Percentiles rank a stretch among this genome's conserved stretches.
phyloP scores from a whole-genome alignment of 169 alveolate genomes.

The Cystoisospora suis region DNA sequence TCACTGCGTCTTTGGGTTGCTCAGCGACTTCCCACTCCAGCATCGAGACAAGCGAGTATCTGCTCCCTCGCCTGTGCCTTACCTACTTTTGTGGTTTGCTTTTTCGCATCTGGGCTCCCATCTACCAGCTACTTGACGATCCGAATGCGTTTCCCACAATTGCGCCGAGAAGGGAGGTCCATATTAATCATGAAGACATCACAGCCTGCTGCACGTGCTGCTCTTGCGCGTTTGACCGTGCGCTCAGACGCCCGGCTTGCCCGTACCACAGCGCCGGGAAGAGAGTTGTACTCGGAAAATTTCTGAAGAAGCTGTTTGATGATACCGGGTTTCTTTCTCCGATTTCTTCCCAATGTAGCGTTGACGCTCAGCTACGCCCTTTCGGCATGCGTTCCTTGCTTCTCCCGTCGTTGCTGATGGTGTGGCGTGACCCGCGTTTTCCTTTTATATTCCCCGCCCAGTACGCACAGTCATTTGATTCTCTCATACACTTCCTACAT shows the following conservation, averaged over 20 bases:
- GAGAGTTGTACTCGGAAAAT: too few species aligned
- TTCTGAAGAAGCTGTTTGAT: too few species aligned
- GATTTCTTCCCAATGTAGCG: too few species aligned
- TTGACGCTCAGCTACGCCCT: too few species aligned
- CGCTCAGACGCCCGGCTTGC: neutral
- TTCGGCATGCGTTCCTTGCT: neutral
- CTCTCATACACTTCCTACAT: neutral
- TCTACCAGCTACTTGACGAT: neutral
- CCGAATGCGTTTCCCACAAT: neutral
- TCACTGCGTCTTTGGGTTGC: too few species aligned
- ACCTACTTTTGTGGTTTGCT: neutral
- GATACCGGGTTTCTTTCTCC: too few species aligned
- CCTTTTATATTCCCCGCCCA: neutral
- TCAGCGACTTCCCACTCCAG: too few species aligned
- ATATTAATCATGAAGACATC: neutral
- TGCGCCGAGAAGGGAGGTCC: too few species aligned
- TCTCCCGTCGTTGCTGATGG: slow-evolving; percentile 12
- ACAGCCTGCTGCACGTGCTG: neutral
- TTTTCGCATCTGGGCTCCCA: neutral
- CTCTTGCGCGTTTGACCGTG: neutral
- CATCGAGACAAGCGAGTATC: too few species aligned
- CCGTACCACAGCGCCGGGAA: neutral
- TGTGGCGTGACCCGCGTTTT: slow-evolving; percentile 14
- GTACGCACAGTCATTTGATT: neutral
- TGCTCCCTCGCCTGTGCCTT: neutral